Base-by-base conservation (phyloP, 306 rosid species). In the Dryas drummondii region DNA sequence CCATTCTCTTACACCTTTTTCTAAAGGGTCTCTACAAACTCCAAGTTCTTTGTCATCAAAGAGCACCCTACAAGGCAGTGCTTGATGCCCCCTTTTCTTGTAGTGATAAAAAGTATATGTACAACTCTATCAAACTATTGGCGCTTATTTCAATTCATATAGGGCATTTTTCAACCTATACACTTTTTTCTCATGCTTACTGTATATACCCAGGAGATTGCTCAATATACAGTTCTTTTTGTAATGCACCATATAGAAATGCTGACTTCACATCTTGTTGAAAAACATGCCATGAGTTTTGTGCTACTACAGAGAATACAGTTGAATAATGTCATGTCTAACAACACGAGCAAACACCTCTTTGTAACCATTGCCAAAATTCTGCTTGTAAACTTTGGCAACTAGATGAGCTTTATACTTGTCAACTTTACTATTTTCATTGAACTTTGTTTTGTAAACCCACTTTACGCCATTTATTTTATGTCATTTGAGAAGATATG, bases 401-500 rank as follows among this genome's bases (percentile, higher is more conserved):
- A 16, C 58, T 6, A 53, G 16, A 6, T 17, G 22, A 15, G 22
- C 57, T 7, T 13, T 16, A 5, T 16, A 17, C n/a, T 53, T 11
- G 11, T 59, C 44, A 4, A 59, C 64, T 59, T 59, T 5, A n/a
- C 70, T 11, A 4, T 16, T 15, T 44, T 9, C 32, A 17, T 65
- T 65, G 50, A 65, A 14, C 52, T 66, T 66, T 4, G 70, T 66
- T 42, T 66, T 66, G 19, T 41, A 66, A 44, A 44, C 52, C 22
- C 50, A 44, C 11, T 44, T 44, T 11, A 66, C 53, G 6, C 70
- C 22, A 66, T 44, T n/a, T 10, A 12, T 41, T 4, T 66, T 16
- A 0, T 41, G 49, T 32, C 14, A 1, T 44, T 66, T 3, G 3
- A 26, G 70, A 16, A 66, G 52, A 15, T 66, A 3, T 42, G 12